phyloP scores from a whole-genome alignment of 345 rosid species.

The Limnanthes douglasii region DNA sequence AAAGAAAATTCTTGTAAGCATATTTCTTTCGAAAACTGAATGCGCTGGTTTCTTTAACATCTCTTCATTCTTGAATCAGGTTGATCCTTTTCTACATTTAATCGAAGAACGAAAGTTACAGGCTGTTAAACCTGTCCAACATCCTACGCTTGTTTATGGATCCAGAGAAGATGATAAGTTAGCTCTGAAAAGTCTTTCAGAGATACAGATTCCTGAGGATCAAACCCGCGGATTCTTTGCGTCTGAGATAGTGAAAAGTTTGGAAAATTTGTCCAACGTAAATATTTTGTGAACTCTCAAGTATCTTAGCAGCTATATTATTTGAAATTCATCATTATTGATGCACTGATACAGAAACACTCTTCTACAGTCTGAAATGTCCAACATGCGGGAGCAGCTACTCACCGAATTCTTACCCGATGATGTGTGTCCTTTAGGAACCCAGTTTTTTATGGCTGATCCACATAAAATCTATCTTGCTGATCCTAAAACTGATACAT shows the following conservation, averaged over 20 bases:
- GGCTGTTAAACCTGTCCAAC: slow-evolving; percentile 31
- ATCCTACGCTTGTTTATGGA: slow-evolving; percentile 29
- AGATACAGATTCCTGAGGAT: slow-evolving; percentile 30
- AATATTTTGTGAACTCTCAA: slow-evolving; percentile 9
- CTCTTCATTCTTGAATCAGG: slow-evolving; percentile 27
- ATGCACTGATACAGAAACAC: neutral
- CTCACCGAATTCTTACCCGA: slow-evolving; percentile 70
- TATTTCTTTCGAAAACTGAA: neutral
- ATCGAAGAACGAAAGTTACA: slow-evolving; percentile 67
- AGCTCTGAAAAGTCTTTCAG: slow-evolving; percentile 45
- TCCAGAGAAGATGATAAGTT: slow-evolving; percentile 53
- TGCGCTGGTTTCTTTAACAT: slow-evolving; percentile 4
- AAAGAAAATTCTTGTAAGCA: neutral
- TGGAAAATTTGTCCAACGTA: slow-evolving; percentile 47
- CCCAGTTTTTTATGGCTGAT: slow-evolving; percentile 34
- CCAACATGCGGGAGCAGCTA: slow-evolving; percentile 36
- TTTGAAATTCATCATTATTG: neutral
- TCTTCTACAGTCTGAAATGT: slow-evolving; percentile 44
- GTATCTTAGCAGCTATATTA: neutral
- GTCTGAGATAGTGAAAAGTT: slow-evolving; percentile 55
- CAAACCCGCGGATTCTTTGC: slow-evolving; percentile 50
- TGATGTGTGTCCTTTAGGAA: slow-evolving; percentile 70
- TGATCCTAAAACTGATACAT: slow-evolving; percentile 16
- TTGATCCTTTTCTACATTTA: slow-evolving; percentile 66
- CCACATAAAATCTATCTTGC: slow-evolving; percentile 22